phyloP scores from a whole-genome alignment of 371 early-diverging fungal species.

The Mucor saturninus region DNA sequence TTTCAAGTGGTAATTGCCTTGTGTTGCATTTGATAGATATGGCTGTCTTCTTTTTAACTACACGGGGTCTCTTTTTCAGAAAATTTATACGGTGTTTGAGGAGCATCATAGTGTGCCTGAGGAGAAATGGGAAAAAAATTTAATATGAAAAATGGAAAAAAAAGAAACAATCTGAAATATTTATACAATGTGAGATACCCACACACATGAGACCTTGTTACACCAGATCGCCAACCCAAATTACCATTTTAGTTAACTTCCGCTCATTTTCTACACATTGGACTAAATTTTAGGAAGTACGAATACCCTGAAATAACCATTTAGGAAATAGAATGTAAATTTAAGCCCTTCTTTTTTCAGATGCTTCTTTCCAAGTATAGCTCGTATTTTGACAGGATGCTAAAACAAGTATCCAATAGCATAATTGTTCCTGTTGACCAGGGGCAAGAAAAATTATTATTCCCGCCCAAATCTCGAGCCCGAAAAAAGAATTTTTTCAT shows the following conservation, averaged over 20 bases:
- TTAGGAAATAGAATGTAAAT: too few species aligned
- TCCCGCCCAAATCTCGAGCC: too few species aligned
- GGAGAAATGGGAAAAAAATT: not conserved
- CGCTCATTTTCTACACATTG: too few species aligned
- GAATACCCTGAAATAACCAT: too few species aligned
- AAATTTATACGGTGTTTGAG: slow-evolving; percentile 13
- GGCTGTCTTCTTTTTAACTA: not conserved
- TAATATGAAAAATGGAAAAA: not conserved
- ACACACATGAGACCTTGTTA: not conserved
- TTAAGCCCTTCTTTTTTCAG: too few species aligned
- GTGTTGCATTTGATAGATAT: slow-evolving; percentile 9
- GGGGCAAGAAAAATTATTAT: too few species aligned
- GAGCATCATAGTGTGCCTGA: slow-evolving; percentile 2
- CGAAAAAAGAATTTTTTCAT: too few species aligned
- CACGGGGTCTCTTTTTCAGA: slow-evolving; percentile 14
- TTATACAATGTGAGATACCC: not conserved
- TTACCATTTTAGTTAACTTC: not conserved
- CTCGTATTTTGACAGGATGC: too few species aligned
- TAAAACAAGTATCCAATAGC: too few species aligned
- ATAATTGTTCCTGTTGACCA: too few species aligned
- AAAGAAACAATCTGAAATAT: not conserved
- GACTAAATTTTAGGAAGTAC: too few species aligned
- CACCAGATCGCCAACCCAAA: not conserved
- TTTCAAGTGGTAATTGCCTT: slow-evolving; percentile 22
- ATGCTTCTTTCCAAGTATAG: too few species aligned